These are phyloP conservation scores for Torulaspora pretoriensis DNA, from an alignment of 1,139 yeast species.

Conservation along the genomic window DNA sequence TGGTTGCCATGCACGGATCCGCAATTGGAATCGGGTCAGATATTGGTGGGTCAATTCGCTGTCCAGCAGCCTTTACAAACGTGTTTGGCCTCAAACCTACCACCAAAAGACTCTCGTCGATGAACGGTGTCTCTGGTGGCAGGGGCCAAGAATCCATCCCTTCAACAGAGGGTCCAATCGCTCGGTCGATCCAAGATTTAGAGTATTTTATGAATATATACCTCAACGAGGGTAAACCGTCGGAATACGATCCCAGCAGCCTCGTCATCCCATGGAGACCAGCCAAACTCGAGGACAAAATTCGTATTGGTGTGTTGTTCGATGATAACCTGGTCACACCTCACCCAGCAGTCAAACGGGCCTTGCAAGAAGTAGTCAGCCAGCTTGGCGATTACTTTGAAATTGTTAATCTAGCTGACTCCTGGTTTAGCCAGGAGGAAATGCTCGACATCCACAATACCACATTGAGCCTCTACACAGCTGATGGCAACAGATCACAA, in stretches of 20 bases:
- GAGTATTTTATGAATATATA: slow-evolving; percentile 59
- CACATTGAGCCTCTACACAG: slow-evolving; percentile 31
- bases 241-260: slow-evolving; percentile 50
- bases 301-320: slow-evolving; percentile 43
- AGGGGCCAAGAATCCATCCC: slow-evolving; percentile 40
- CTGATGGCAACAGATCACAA: slow-evolving; percentile 61
- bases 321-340: slow-evolving; percentile 50
- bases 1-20: slow-evolving; percentile 61
- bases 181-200: slow-evolving; percentile 58
- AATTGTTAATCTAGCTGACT: slow-evolving; percentile 39
- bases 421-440: slow-evolving; percentile 24
- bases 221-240: slow-evolving; percentile 58
- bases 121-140: slow-evolving; percentile 52
- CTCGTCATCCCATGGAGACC: slow-evolving; percentile 57
- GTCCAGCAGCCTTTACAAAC: slow-evolving; percentile 71
- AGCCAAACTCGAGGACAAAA: slow-evolving; percentile 43
- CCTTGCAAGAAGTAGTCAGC: slow-evolving; percentile 41
- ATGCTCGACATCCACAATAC: slow-evolving; percentile 41
- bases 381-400: slow-evolving; percentile 47
- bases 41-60: slow-evolving; percentile 75
- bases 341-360: slow-evolving; percentile 55
- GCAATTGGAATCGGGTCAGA: slow-evolving; percentile 70
- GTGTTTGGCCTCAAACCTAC: slow-evolving; percentile 67
- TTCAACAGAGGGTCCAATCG: slow-evolving; percentile 61
- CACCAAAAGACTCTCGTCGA: slow-evolving; percentile 52